Base-by-base conservation (phyloP, 805 yeast genomes). In the Wickerhamomyces alni region DNA sequence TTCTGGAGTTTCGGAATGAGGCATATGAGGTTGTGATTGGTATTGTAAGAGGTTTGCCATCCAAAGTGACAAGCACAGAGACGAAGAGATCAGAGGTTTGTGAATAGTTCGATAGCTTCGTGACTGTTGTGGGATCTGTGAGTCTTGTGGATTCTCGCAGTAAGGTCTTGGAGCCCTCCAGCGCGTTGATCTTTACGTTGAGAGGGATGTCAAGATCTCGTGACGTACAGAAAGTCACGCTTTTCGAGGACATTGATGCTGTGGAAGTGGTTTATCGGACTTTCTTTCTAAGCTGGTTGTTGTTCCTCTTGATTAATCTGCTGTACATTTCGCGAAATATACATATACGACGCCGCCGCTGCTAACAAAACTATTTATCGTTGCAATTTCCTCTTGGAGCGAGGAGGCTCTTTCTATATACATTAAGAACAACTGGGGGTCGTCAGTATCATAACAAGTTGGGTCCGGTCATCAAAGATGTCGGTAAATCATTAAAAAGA, bases 181-280 rank as follows among this genome's bases (percentile, higher is more conserved):
- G 46, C 1, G 68, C 61, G 18, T 63, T 63, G 8, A 80, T 59
- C 43, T 71, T 77, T 7, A 80, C 57, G 21, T 65, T 53, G 39
- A 81, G 63, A 0, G 74, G 76, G 3, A 66, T 45, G 27, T 70
- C 66, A 16, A 80, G 52, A 44, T 79, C 85, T 42, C 72, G 69
- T 0, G 85, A 77, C 4, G 74, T 63, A 50, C 75, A 75, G 54
- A 76, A 80, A 6, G 80, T 70, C 25, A 75, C 67, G 32, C 72
- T 69, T 34, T 62, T 66, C 19, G 58, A 48, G 17, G 50, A 46
- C 58, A 52, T 54, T n/a, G n/a, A n/a, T n/a, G n/a, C n/a, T n/a
- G n/a, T n/a, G n/a, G n/a, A n/a, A n/a, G n/a, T n/a, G n/a, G n/a
- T n/a, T n/a, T n/a, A n/a, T n/a, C n/a, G n/a, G n/a, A n/a, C n/a